Base-by-base conservation (phyloP, 495 filamentous ascomycete genomes). In the Penicillium egyptiacum region DNA sequence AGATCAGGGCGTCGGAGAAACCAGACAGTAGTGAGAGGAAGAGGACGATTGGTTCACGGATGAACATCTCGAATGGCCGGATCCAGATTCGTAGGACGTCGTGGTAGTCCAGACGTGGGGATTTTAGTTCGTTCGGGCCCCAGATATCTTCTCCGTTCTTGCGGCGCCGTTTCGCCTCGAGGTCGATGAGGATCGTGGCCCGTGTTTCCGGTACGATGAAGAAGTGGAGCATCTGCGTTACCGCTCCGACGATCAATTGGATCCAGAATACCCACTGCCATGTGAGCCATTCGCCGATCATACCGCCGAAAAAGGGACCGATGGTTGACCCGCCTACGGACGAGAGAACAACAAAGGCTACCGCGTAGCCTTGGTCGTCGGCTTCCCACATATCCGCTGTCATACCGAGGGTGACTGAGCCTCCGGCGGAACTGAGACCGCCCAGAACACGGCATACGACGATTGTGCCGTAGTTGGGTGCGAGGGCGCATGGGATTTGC, bases 211-310 rank as follows among this genome's bases (percentile, higher is more conserved):
- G 82, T 9, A 89, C 86, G 3, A 85, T 75, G 53, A 90, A 69
- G 50, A 87, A 77, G 56, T 92, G 88, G 20, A 87, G 61, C 1
- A 84, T 8, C 62, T 91, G 84, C 23, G 88, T 84, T 45, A 76
- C 70, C 0, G 74, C 85, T 30, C 89, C 88, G 45, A 92, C 82
- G 49, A 91, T 88, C 51, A 92, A 79, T 66, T 91, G 87, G 57
- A 92, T 83, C 88, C 87, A 92, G 66, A 91, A 88, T 45, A 78
- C 81, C 91, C 90, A 94, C 19, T 75, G 76, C 90, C 88, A 92
- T n/a, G 68, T 57, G 12, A 88, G 73, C 61, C 80, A 83, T 16
- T 79, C 71, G 55, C 88, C 81, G 58, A 89, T 80, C 65, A 92
- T 87, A 19, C 89, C 90, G 55, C 91, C 90, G 43, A 94, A 79